Evolutionary conservation across 352 stramenopile genomes (phyloP), one percentile per base, ranked within the genome.

Genomic region (Phytophthora citricola): DNA sequence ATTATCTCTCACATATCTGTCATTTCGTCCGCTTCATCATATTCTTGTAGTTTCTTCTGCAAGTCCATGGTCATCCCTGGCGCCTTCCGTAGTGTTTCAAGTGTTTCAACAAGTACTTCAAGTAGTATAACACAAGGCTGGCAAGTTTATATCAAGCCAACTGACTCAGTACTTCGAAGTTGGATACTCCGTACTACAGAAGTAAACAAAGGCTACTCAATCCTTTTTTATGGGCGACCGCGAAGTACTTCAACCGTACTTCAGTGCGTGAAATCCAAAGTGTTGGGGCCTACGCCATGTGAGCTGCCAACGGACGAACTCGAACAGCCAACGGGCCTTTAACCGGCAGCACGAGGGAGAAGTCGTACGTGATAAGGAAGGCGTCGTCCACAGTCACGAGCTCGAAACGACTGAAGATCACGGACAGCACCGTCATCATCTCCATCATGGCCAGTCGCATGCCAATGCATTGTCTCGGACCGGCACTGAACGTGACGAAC

Each of bases 401-500:
- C 10, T 84, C 70, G 64, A 87, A 89, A 6, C 67, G 67, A 20
- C 67, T 75, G n/a, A 92, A 66, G 7, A 94, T 9, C 26, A 75
- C 78, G 0, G 75, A 72, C 10, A 89, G 50, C 27, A 82, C 44
- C 6, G 69, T 66, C 39, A 71, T 66, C 51, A 81, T 71, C 66
- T 81, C 74, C 56, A 76, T 70, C 50, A 75, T 66, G 6, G 70
- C 74, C 2, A 81, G 41, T 15, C 40, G 65, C 70, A 70, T 71
- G 17, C 73, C 73, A 14, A 78, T 69, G 38, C 73, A 81, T 46
- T 71, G 64, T 39, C 73, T 67, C 4, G 74, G 70, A 0, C 74
- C 74, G 11, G 74, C 66, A 34, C 60, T 63, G 45, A 79, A 81
- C 10, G 49, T 66, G 36, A 79, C 68, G 45, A 77, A 76, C 59